Evolutionary conservation across 2,329 filamentous ascomycete species (phyloP), one percentile per base, ranked within the genome.

Genomic region (Aaosphaeria arxii): DNA sequence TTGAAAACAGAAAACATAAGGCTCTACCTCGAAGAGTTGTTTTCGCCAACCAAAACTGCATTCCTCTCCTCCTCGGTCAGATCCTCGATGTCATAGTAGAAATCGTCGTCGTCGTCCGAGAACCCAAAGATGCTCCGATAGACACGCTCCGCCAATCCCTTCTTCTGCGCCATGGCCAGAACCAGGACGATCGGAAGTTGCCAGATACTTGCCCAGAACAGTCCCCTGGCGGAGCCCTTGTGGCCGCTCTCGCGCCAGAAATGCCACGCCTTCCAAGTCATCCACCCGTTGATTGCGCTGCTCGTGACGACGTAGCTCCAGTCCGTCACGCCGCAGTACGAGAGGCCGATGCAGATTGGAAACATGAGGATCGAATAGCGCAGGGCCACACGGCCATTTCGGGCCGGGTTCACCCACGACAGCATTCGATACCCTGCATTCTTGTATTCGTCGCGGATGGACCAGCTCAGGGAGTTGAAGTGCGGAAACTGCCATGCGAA

Each of bases 181-280:
- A 96, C 90, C 78, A 99, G 84, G 39, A 97, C 80, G 29, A 87
- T 87, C 0, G 94, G 94, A 42, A 99, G 71, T 73, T 96, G 91
- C 94, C 92, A 97, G 7, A 99, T 90, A 68, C 90, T 96, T 1
- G 94, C 91, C 94, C 94, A 99, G 71, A 99, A 99, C 45, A 99
- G 71, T 0, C 87, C 86, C 47, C 90, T 81, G 2, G 94, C 91
- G 13, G 82, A 89, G 2, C 91, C 91, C 58, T 86, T 85, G 52
- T 86, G 81, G 9, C 92, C 92, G 61, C 90, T 83, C 30, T 82
- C 75, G 53, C 80, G 82, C 86, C 88, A 96, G 73, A 97, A 96
- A 35, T 79, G 77, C 59, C 89, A 82, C 0, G 92, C 90, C 70
- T 95, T 86, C 46, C 83, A 81, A 6, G 84, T 78, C 57, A 99